Evolutionary conservation across 2,329 filamentous ascomycete genomes (phyloP), one percentile per base, ranked within the genome.

Genomic region (Pseudogymnoascus sp.): DNA sequence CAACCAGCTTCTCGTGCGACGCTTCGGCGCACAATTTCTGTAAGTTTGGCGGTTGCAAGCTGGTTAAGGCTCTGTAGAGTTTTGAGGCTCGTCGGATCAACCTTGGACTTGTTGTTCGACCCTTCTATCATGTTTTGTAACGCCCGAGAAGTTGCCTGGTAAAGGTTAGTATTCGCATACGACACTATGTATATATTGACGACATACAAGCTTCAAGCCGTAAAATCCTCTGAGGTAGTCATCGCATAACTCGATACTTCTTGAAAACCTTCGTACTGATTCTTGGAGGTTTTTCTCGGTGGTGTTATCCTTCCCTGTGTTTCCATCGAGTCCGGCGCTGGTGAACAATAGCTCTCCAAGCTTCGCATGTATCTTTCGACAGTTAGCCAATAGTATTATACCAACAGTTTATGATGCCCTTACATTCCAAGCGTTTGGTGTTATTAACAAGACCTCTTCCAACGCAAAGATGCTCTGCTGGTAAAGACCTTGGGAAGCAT

Each of bases 351-450:
- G 76, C 74, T 97, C 94, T 13, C 92, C 94, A 27, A 97, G 76
- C 58, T 89, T 86, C 59, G 92, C 92, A 74, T 97, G 92, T 66
- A 96, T 84, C 88, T 94, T 70, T n/a, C 64, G 61, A 60, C 4
- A 58, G 45, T 61, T 39, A 59, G 66, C 76, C 65, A 76, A 72
- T 67, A 68, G 67, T 65, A 55, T 62, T 61, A 35, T 29, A 25
- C 10, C 33, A 13, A 29, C 60, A 8, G 15, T 29, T 29, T 36
- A 61, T 40, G 61, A 33, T 36, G 9, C 64, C 74, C 89, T 73
- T 74, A 94, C 90, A 78, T 96, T 97, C 92, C 94, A 99, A 18
- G 93, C 90, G 77, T 96, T 96, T 3, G 94, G 93, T 60, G 86
- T 84, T 62, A 96, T 80, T 60, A 97, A 79, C 48, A 99, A 75